Percentiles rank a stretch among this genome's conserved stretches.
Conservation (phyloP, 2,329 filamentous ascomycete genomes). For the Scedosporium aurantiacum region DNA sequence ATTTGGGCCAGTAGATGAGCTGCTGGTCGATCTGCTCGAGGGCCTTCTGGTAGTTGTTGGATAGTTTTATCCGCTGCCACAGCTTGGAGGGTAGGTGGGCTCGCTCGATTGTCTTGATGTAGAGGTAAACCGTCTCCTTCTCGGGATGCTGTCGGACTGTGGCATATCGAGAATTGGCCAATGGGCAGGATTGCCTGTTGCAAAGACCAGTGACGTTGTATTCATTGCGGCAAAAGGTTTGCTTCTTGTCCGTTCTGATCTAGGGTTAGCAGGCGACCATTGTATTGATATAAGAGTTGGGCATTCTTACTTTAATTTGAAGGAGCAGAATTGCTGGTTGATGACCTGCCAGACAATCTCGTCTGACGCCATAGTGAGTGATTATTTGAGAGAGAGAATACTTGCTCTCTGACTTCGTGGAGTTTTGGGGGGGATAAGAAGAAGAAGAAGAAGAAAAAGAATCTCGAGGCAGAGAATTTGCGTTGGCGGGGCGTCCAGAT, state of each 20-base stretch:
- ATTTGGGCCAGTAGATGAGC: slow-evolving; percentile 90
- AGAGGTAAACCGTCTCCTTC: slow-evolving; percentile 79
- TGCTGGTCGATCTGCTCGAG: slow-evolving; percentile 77
- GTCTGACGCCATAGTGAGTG: slow-evolving; percentile 66
- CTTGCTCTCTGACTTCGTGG: background rate
- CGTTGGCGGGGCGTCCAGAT: slow-evolving; percentile 3
- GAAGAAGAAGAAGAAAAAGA: background rate
- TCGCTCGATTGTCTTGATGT: slow-evolving; percentile 92
- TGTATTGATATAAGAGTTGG: background rate
- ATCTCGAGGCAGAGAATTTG: background rate
- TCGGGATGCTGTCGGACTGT: slow-evolving; percentile 76
- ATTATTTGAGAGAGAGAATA: background rate
- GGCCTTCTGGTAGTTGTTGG: slow-evolving; percentile 81
- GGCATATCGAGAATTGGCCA: slow-evolving; percentile 86
- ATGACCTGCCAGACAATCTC: slow-evolving; percentile 98
- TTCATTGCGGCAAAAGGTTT: slow-evolving; percentile 94
- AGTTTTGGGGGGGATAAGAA: background rate
- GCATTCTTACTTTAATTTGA: slow-evolving; percentile 69
- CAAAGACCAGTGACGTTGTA: slow-evolving; percentile 78
- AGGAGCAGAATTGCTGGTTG: slow-evolving; percentile 89
- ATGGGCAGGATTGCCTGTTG: slow-evolving; percentile 78
- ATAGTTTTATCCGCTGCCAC: slow-evolving; percentile 89
- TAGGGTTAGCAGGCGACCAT: slow-evolving; percentile 17
- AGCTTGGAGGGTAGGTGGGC: slow-evolving; percentile 79
- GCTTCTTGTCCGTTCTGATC: slow-evolving; percentile 63